Base-by-base conservation (phyloP, 1,284 basidiomycete species). In the Ganoderma boninense region DNA sequence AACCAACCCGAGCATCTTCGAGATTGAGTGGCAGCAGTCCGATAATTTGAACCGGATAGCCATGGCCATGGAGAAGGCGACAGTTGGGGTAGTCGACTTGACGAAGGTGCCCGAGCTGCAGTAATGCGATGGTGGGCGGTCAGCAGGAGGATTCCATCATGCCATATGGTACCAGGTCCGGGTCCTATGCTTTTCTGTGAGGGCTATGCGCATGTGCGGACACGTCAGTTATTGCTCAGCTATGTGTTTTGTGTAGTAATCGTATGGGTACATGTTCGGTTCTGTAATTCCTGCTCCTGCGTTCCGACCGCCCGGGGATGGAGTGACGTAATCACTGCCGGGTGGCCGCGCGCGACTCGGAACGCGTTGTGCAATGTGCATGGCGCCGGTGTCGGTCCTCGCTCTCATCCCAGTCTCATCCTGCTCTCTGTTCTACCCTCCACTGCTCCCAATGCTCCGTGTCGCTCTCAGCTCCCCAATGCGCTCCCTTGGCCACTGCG, bases 1-100 rank as follows among this genome's bases (percentile, higher is more conserved):
- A 26, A 84, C 85, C 10, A 87, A 84, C 70, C 86, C 85, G 4
- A 87, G 87, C 29, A 85, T 92, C 32, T 92, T 90, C 77, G 90
- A 91, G 77, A 87, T 92, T 64, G 87, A 87, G 69, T 92, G 90
- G 90, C 89, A 90, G 64, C 77, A 80, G 64, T 70, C 75, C 67
- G 82, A 83, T 26, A 78, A 83, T 26, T 74, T 86, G 66, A 86
- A 89, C 76, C 85, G 89, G n/a, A 83, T 92, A 72, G 88, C 87
- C 1, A 77, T 91, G 73, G 87, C 88, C 13, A 77, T 91, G 64
- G 88, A 90, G 79, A 86, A 85, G 65, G 81, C 83, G 56, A 77
- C 84, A 49, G 87, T 90, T 29, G 88, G 85, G 14, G 82, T 91
- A 20, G 83, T 90, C 42, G 89, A 91, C 76, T 79, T 87, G 38